These are phyloP conservation scores for Apodospora peruviana DNA, from an alignment of 495 filamentous ascomycete species.

Conservation along the genomic window DNA sequence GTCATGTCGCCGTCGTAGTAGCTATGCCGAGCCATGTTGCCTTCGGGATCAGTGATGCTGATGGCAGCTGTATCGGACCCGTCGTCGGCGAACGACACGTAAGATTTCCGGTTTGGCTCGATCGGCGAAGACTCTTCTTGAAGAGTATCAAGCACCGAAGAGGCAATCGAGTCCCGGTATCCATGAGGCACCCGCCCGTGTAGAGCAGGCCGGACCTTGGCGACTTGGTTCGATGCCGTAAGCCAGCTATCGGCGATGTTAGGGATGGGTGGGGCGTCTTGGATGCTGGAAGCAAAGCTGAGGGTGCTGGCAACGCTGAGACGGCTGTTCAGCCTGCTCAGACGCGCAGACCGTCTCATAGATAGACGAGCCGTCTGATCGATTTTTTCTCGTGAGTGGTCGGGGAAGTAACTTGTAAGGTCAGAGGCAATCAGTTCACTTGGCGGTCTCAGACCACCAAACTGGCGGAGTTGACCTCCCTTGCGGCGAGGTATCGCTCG, in stretches of 20 bases:
- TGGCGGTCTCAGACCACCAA: constrained; percentile 87
- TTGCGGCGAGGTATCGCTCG: constrained; percentile 53
- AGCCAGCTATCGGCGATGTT: constrained; percentile 94
- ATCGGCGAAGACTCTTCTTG: constrained; percentile 81
- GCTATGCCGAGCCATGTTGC: constrained; percentile 61
- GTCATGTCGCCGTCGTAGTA: constrained; percentile 79
- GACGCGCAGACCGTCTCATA: constrained; percentile 77
- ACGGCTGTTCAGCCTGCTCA: constrained; percentile 86
- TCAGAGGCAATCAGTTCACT: constrained; percentile 97
- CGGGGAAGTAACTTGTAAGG: constrained; percentile 92
- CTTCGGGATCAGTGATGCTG: constrained; percentile 68
- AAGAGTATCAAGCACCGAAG: constrained; percentile 75
- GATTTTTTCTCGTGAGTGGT: constrained; percentile 86
- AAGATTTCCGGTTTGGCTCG: constrained; percentile 89
- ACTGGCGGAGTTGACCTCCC: constrained; percentile 54
- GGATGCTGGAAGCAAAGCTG: constrained; percentile 85
- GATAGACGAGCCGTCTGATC: constrained; percentile 90
- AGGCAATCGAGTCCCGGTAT: constrained; percentile 82
- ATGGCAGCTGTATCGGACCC: constrained; percentile 60
- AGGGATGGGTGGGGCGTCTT: constrained; percentile 88
- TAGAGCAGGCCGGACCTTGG: constrained; percentile 40
- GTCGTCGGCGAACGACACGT: constrained; percentile 85
- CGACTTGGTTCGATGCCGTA: constrained; percentile 50
- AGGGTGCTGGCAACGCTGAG: constrained; percentile 90
- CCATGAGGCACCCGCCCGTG: constrained; percentile 37